Evolutionary conservation across 768 basidiomycete genomes (phyloP), one percentile per base, ranked within the genome.

Genomic region (Filobasidium floriforme): DNA sequence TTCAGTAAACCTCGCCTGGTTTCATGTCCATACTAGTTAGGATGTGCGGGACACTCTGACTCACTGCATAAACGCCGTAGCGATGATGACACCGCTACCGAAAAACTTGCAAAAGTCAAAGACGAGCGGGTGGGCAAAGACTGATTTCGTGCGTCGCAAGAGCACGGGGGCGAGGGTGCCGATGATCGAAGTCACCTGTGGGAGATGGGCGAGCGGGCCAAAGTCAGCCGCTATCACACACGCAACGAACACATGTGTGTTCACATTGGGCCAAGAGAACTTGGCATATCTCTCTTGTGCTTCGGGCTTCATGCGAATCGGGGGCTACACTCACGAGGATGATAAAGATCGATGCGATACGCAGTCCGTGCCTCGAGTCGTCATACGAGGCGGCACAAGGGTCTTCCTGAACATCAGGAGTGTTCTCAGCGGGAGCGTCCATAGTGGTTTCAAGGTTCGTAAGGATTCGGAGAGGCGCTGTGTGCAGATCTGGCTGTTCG

Each of bases 21-120:
- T 41, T 26, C 10, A n/a, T 46, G 0, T 9, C 26, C 29, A 22
- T 26, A 52, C n/a, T n/a, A n/a, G n/a, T n/a, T n/a, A n/a, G n/a
- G n/a, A n/a, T n/a, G n/a, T 9, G 29, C 28, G 28, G 14, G 19
- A 29, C 18, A n/a, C 32, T 26, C 14, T 5, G 10, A 69, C 68
- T 49, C 52, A 69, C 68, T 80, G 79, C 41, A 80, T 79, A 70
- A 80, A 94, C 2, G 89, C 88, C 11, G 92, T 94, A 0, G 90
- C 90, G 66, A 96, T 88, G 61, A 76, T 76, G 46, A 68, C 88
- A 28, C 91, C 91, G 15, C 89, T 90, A 29, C 91, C 91, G 78
- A 93, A 92, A 77, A 88, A 91, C 78, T 90, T 92, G 40, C 89
- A 87, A 75, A 92, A 59, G 89, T 92, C 87, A 67, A 89, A 91